These are phyloP conservation scores for Gastrodia elata DNA, from an alignment of 106 monocot genomes.

Conservation along the genomic window DNA sequence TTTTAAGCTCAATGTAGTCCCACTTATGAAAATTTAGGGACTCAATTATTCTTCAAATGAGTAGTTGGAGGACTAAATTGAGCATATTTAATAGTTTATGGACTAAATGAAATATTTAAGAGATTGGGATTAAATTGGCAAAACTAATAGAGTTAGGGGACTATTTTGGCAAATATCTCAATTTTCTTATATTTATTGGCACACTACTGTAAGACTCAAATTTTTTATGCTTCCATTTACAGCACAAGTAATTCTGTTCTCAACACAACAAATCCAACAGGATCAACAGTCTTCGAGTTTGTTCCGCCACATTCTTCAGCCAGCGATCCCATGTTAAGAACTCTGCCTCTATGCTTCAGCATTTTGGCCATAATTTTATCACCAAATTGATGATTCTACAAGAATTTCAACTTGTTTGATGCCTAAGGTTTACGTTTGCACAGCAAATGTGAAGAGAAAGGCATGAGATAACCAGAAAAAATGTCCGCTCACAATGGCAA, in stretches of 20 bases:
- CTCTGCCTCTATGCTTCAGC: constrained; percentile 4
- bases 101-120: no score
- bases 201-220: background rate
- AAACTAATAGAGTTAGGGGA: no score
- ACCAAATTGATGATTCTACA: background rate
- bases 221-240: constrained; percentile 7
- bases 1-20: no score
- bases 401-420: background rate
- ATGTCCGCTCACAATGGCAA: background rate
- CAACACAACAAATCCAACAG: constrained; percentile 36
- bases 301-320: constrained; percentile 16
- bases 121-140: no score
- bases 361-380: background rate
- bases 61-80: no score
- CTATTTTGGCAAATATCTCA: no score
- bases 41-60: no score
- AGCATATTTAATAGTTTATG: no score
- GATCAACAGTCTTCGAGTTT: constrained; percentile 35
- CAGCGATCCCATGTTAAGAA: background rate
- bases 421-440: background rate
- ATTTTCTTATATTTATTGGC: background rate
- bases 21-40: no score
- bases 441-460: background rate
- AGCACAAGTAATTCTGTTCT: constrained; percentile 39
- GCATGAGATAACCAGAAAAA: background rate